Percentiles rank a stretch among this genome's conserved stretches.
phyloP scores from a whole-genome alignment of 2,329 filamentous ascomycete genomes.

The Aspergillus versicolor region DNA sequence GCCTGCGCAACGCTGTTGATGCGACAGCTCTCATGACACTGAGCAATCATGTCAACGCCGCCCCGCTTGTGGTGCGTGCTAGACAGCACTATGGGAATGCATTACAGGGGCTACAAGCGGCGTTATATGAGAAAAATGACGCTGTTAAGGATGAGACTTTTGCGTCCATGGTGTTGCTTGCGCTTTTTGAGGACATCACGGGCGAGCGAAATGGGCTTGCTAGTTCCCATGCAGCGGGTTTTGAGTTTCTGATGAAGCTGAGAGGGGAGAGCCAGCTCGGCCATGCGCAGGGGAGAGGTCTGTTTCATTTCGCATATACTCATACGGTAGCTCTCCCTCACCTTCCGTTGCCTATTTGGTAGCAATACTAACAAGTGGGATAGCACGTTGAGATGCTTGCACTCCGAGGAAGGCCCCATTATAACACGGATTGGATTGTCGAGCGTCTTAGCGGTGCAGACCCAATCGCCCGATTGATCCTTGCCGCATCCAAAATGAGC shows the following conservation, averaged over 20 bases:
- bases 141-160: constrained; percentile 39
- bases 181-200: constrained; percentile 40
- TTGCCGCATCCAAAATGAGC: constrained; percentile 30
- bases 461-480: constrained; percentile 32
- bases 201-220: constrained; percentile 36
- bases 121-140: constrained; percentile 28
- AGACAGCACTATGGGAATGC: constrained; percentile 33
- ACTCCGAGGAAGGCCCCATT: constrained; percentile 31
- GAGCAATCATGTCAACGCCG: constrained; percentile 29
- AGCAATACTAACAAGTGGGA: neutral
- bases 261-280: constrained; percentile 31
- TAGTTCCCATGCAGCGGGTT: constrained; percentile 37
- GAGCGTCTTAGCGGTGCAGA: constrained; percentile 28
- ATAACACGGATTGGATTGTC: constrained; percentile 30
- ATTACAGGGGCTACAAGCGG: constrained; percentile 28
- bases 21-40: constrained; percentile 36
- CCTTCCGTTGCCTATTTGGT: neutral
- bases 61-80: constrained; percentile 28
- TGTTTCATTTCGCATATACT: constrained; percentile 38
- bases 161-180: constrained; percentile 37
- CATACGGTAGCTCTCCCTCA: constrained; percentile 29
- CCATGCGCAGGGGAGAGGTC: constrained; percentile 31
- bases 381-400: constrained; percentile 38
- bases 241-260: constrained; percentile 36
- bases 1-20: constrained; percentile 35